These are phyloP conservation scores for Trypanosoma boissoni DNA, from an alignment of 208 protist species.

Conservation along the genomic window DNA sequence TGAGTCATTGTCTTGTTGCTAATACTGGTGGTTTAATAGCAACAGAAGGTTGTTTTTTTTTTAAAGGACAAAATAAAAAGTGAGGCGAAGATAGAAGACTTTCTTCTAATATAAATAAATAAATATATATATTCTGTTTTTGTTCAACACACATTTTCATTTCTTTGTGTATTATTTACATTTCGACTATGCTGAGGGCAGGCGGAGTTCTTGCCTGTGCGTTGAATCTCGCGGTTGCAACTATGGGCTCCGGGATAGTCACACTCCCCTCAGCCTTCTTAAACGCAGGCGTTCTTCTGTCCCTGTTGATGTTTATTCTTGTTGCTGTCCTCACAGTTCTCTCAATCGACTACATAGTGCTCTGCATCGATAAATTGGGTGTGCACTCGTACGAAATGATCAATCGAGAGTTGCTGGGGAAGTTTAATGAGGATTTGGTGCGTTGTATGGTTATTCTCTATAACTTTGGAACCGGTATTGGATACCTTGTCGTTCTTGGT, in stretches of 20 bases:
- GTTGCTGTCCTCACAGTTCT: slow-evolving; percentile 57
- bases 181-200: slow-evolving; percentile 5
- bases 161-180: slow-evolving; percentile 15
- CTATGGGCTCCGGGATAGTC: slow-evolving; percentile 74
- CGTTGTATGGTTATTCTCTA: slow-evolving; percentile 66
- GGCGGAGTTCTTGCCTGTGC: slow-evolving; percentile 52
- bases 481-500: slow-evolving; percentile 64
- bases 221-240: slow-evolving; percentile 66
- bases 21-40: background rate
- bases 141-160: slow-evolving; percentile 8
- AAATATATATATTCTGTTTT: slow-evolving; percentile 9
- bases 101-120: slow-evolving; percentile 4
- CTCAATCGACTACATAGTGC: slow-evolving; percentile 68
- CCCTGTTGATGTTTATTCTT: slow-evolving; percentile 38
- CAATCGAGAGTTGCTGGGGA: slow-evolving; percentile 57
- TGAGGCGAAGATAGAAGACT: background rate
- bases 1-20: no score
- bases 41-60: background rate
- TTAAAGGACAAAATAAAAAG: slow-evolving; percentile 1
- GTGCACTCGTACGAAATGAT: slow-evolving; percentile 79
- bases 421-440: slow-evolving; percentile 37
- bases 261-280: slow-evolving; percentile 69
- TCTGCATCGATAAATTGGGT: slow-evolving; percentile 53
- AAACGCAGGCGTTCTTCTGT: slow-evolving; percentile 50
- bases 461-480: slow-evolving; percentile 50